Evolutionary conservation across 164 flowering plant genomes (phyloP).

Genomic region (Kalanchoe fedtschenkoi): DNA sequence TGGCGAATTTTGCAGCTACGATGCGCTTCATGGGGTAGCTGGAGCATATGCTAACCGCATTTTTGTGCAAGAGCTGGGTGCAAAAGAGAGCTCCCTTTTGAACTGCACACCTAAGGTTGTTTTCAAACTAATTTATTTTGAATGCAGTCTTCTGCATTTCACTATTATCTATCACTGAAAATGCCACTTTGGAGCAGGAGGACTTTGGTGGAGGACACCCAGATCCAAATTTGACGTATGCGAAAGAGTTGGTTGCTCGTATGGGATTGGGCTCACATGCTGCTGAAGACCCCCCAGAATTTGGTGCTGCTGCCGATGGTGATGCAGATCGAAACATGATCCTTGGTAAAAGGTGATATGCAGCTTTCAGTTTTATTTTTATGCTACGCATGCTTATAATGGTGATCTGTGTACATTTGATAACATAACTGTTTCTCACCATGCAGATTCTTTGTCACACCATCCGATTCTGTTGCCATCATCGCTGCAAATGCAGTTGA

Average conservation of each 20-base stretch:
- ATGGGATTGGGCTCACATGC: conserved; percentile 71
- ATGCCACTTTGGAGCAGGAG: conserved; percentile 37
- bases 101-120: not conserved
- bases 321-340: conserved; percentile 98
- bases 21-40: conserved; percentile 95
- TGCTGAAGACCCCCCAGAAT: conserved; percentile 74
- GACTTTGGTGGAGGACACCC: conserved; percentile 99
- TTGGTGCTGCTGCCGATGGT: conserved; percentile 99
- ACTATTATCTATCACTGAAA: no score
- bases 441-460: conserved; percentile 89
- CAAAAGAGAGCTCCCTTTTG: conserved; percentile 47
- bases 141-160: no score
- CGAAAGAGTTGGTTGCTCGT: conserved; percentile 87
- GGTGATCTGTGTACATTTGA: not conserved
- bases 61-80: conserved; percentile 96
- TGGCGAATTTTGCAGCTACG: conserved; percentile 47
- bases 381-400: no score
- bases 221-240: conserved; percentile 96
- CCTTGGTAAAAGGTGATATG: conserved; percentile 77
- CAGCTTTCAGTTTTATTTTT: not conserved
- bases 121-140: no score
- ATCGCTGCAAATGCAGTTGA: conserved; percentile 97
- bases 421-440: conserved; percentile 6
- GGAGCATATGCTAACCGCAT: conserved; percentile 92
- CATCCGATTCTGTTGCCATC: conserved; percentile 97